Conservation (phyloP, 2,329 filamentous ascomycete genomes). For the Chrysoporthe cubensis region DNA sequence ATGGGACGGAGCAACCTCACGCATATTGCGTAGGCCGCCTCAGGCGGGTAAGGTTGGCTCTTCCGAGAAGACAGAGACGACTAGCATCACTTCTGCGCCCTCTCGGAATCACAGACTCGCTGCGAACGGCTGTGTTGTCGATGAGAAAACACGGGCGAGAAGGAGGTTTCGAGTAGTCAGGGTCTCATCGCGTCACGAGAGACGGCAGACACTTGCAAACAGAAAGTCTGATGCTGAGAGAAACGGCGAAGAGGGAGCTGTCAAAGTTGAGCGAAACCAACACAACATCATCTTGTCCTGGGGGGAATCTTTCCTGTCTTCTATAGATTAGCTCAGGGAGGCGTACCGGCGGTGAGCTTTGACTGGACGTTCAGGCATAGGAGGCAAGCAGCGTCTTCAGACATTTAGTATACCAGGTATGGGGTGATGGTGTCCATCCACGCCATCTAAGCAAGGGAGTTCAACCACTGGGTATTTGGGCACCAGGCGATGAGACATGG, state of each 20-base stretch:
- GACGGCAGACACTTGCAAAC: background rate
- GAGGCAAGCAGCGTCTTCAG: slow-evolving; percentile 4
- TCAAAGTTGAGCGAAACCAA: background rate
- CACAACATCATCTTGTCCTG: background rate
- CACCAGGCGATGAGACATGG: background rate
- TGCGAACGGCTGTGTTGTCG: background rate
- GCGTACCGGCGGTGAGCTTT: background rate
- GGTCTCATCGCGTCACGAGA: background rate
- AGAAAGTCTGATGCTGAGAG: background rate
- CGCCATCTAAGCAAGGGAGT: background rate
- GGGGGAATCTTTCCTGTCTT: background rate
- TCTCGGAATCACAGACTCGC: background rate
- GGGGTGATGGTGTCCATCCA: too few relatives aligned
- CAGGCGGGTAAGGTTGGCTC: background rate
- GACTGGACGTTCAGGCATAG: background rate
- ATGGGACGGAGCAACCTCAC: slow-evolving; percentile 7
- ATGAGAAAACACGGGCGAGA: background rate
- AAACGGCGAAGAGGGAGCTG: background rate
- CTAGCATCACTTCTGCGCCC: background rate
- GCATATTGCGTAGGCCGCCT: slow-evolving; percentile 18
- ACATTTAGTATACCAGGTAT: background rate
- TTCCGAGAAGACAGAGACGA: background rate
- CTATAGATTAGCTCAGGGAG: background rate
- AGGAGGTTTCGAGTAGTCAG: background rate
- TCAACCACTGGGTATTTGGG: background rate